These are phyloP conservation scores for Beta vulgaris DNA, from an alignment of 148 eudicot genomes.

Conservation along the genomic window DNA sequence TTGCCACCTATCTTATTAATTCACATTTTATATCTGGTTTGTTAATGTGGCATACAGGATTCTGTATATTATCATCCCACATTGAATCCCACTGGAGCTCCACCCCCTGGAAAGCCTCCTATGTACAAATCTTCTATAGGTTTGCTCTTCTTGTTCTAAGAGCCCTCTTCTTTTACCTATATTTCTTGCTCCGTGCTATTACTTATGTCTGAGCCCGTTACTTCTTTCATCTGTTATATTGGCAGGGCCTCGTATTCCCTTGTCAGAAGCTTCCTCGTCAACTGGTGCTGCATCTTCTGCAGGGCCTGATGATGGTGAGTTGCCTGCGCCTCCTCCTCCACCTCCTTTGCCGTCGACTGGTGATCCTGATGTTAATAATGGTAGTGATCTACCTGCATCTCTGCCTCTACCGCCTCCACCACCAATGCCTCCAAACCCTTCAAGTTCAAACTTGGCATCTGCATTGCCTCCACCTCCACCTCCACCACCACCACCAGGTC, in stretches of 20 bases:
- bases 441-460: slow-evolving; percentile 43
- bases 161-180: background rate
- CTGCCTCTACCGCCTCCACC: slow-evolving; percentile 91
- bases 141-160: slow-evolving; percentile 19
- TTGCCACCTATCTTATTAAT: background rate
- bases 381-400: slow-evolving; percentile 50
- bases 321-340: slow-evolving; percentile 80
- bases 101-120: slow-evolving; percentile 98
- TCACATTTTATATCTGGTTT: slow-evolving; percentile 4
- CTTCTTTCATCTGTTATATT: slow-evolving; percentile 10
- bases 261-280: slow-evolving; percentile 40
- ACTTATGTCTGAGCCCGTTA: slow-evolving; percentile 4
- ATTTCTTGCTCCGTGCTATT: background rate
- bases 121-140: slow-evolving; percentile 96
- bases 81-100: slow-evolving; percentile 95
- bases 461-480: slow-evolving; percentile 60
- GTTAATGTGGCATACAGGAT: slow-evolving; percentile 47
- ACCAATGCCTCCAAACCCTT: slow-evolving; percentile 70
- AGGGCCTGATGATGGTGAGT: slow-evolving; percentile 56
- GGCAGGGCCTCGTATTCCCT: slow-evolving; percentile 74
- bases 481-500: slow-evolving; percentile 63
- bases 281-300: slow-evolving; percentile 45
- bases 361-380: slow-evolving; percentile 48
- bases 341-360: slow-evolving; percentile 66
- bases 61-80: slow-evolving; percentile 97